Percentiles rank a stretch among this genome's conserved stretches.
Evolutionary conservation across 768 basidiomycete species (phyloP).

Genomic region (Sarcodon sp.): DNA sequence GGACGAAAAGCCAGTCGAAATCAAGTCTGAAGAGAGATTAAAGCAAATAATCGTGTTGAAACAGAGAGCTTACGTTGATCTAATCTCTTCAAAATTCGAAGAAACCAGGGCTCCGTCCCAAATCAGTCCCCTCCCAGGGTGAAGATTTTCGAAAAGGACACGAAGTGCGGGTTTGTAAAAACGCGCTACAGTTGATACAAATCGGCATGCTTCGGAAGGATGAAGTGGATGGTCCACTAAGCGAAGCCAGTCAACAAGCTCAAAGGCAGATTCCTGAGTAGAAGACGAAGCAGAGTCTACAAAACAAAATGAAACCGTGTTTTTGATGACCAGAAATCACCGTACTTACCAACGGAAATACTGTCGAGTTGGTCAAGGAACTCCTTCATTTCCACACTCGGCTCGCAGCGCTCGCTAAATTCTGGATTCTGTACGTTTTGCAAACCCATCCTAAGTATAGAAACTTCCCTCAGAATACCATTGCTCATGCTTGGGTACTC

Average conservation of each 20-base stretch:
- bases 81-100: constrained; percentile 12
- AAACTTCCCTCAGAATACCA: constrained; percentile 33
- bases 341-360: constrained; percentile 26
- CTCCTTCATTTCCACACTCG: constrained; percentile 19
- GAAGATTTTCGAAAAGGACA: constrained; percentile 28
- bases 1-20: constrained; percentile 36
- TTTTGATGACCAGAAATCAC: background rate
- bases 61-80: constrained; percentile 16
- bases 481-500: constrained; percentile 20
- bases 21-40: constrained; percentile 9
- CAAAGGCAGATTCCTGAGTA: constrained; percentile 33
- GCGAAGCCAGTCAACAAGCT: constrained; percentile 55
- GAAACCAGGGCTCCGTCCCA: constrained; percentile 25
- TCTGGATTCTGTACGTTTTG: constrained; percentile 13
- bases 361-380: constrained; percentile 33
- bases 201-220: constrained; percentile 24
- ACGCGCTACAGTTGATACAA: constrained; percentile 24
- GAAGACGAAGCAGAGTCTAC: background rate
- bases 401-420: background rate
- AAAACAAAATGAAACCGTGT: background rate
- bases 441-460: constrained; percentile 25
- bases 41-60: background rate
- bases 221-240: constrained; percentile 24
- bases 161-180: constrained; percentile 29
- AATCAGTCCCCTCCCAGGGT: constrained; percentile 27